Percentiles rank a stretch among this genome's conserved stretches.
Conservation (phyloP, 768 basidiomycete genomes). For the Boletus speciosus region DNA sequence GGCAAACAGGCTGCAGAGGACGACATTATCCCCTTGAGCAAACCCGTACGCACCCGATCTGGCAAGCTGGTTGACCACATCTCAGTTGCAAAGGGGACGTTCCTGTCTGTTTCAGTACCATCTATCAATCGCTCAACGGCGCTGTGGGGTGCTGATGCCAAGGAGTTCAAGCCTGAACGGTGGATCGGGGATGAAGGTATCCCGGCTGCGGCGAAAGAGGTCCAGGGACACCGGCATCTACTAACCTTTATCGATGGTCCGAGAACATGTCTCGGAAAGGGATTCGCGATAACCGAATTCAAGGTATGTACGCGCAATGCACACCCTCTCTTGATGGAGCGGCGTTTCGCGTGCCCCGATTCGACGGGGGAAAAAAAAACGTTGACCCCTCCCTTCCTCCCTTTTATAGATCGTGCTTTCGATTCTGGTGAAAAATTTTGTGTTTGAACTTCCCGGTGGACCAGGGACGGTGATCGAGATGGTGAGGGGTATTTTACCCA, state of each 20-base stretch:
- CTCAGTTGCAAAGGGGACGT: slow-evolving; percentile 45
- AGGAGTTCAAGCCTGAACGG: slow-evolving; percentile 58
- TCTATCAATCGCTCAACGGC: slow-evolving; percentile 48
- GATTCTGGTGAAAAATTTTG: not conserved
- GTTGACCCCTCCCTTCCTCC: too few relatives aligned
- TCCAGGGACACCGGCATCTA: not conserved
- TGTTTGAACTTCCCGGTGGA: slow-evolving; percentile 23
- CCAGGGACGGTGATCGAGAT: slow-evolving; percentile 13
- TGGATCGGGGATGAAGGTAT: slow-evolving; percentile 47
- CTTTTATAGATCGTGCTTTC: not conserved
- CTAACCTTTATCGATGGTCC: not conserved
- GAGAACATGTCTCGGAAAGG: slow-evolving; percentile 8
- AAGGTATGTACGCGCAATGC: not conserved
- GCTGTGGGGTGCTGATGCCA: slow-evolving; percentile 61
- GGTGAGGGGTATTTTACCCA: slow-evolving; percentile 11
- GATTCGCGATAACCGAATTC: slow-evolving; percentile 4
- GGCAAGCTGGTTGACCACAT: slow-evolving; percentile 41
- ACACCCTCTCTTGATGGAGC: not conserved
- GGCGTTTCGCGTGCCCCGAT: not conserved
- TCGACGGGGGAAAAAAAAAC: too few relatives aligned
- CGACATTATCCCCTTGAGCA: slow-evolving; percentile 55
- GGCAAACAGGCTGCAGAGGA: slow-evolving; percentile 46
- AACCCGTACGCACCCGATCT: slow-evolving; percentile 42
- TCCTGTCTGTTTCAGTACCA: slow-evolving; percentile 40
- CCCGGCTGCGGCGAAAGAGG: slow-evolving; percentile 29